Percentiles rank a stretch among this genome's conserved stretches.
phyloP scores from a whole-genome alignment of 1,139 yeast genomes.

The Zygosaccharomyces sapae region DNA sequence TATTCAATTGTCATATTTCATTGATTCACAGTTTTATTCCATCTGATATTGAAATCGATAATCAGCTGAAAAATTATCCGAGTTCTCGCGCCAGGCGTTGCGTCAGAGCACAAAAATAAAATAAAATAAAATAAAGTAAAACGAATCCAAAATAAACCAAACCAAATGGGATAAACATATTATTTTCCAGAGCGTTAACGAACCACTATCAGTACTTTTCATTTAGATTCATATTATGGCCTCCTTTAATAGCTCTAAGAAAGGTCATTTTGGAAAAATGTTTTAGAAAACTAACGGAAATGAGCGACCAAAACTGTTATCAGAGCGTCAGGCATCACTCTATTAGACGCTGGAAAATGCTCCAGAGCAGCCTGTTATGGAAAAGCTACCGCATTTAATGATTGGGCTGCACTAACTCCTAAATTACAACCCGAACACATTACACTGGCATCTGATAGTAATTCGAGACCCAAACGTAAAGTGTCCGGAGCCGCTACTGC shows the following conservation, averaged over 20 bases:
- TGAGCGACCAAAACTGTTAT: not conserved
- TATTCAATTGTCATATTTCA: not conserved
- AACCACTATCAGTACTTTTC: no score
- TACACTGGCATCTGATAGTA: not conserved
- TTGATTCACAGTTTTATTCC: no score
- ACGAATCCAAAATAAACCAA: not conserved
- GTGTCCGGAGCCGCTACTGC: slow-evolving; percentile 5
- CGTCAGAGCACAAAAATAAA: slow-evolving; percentile 5
- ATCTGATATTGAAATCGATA: not conserved
- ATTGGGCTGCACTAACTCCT: not conserved
- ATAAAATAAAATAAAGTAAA: not conserved
- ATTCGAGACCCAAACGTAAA: not conserved
- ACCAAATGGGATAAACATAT: no score
- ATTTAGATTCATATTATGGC: not conserved
- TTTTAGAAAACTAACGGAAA: not conserved
- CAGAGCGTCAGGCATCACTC: slow-evolving; percentile 5
- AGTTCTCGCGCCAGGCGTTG: slow-evolving; percentile 5
- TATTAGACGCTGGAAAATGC: slow-evolving; percentile 13
- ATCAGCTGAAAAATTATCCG: not conserved
- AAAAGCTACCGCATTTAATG: not conserved
- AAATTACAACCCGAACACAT: not conserved
- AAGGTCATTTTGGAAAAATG: slow-evolving; percentile 3
- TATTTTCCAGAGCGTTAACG: no score
- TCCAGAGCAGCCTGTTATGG: not conserved
- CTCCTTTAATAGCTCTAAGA: not conserved